phyloP scores from a whole-genome alignment of 306 rosid genomes.

The Lathyrus tuberosus region DNA sequence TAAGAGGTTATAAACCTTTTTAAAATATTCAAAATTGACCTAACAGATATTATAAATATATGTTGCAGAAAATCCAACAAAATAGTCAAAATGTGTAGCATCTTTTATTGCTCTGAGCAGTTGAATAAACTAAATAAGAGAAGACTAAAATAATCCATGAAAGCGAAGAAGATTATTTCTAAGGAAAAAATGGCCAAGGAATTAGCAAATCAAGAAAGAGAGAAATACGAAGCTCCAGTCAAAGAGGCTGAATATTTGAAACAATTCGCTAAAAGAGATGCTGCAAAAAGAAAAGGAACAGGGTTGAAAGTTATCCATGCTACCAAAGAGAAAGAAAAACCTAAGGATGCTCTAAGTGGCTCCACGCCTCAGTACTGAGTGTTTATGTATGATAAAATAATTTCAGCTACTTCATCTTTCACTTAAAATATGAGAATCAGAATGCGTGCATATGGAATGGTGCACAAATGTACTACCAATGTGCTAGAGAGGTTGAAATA shows the following conservation, averaged over 20 bases:
- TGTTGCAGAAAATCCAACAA: too few species aligned
- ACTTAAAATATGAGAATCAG: conserved; percentile 82
- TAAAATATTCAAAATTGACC: too few species aligned
- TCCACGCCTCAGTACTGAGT: conserved; percentile 55
- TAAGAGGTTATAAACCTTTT: too few species aligned
- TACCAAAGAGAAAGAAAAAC: conserved; percentile 66
- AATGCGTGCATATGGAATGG: conserved; percentile 77
- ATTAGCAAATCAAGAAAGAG: conserved; percentile 57
- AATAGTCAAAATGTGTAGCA: too few species aligned
- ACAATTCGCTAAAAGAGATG: conserved; percentile 72
- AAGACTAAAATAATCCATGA: conserved; percentile 56
- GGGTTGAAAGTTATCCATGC: conserved; percentile 63
- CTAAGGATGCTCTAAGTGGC: conserved; percentile 71
- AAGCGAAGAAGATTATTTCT: conserved; percentile 57
- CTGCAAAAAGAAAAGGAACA: conserved; percentile 60
- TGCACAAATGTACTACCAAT: conserved; percentile 74
- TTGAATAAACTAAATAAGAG: conserved; percentile 54
- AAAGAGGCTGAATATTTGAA: conserved; percentile 61
- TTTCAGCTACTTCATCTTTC: conserved; percentile 80
- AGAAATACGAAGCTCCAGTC: conserved; percentile 60
- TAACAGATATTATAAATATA: too few species aligned
- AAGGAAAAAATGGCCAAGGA: conserved; percentile 62
- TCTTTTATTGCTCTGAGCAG: conserved; percentile 40
- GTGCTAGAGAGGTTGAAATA: conserved; percentile 64
- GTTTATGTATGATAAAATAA: conserved; percentile 83